phyloP scores from a whole-genome alignment of 2,329 filamentous ascomycete species.

The Ophiostoma populinum region DNA sequence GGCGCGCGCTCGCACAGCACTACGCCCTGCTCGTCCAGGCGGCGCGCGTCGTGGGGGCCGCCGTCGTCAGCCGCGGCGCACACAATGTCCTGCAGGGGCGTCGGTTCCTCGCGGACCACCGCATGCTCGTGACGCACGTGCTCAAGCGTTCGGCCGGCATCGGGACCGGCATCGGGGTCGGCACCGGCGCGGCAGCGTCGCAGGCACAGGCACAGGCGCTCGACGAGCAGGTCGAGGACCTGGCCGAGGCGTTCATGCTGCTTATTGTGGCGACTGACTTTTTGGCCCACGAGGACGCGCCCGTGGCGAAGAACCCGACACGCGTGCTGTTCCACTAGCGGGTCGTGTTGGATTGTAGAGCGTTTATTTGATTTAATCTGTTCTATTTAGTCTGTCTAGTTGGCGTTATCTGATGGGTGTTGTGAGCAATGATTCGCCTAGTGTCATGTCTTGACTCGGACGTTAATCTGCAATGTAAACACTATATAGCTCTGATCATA shows the following conservation, averaged over 20 bases:
- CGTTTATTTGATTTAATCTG: background rate
- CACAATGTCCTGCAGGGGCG: constrained; percentile 70
- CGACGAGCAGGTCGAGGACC: constrained; percentile 49
- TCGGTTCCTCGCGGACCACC: constrained; percentile 65
- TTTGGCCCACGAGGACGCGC: constrained; percentile 25
- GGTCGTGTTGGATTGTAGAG: constrained; percentile 1
- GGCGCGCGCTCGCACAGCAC: constrained; percentile 49
- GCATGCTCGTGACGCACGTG: constrained; percentile 69
- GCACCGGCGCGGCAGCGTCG: constrained; percentile 15
- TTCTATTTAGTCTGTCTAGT: too few relatives aligned
- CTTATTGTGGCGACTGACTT: constrained; percentile 72
- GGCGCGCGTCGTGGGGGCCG: constrained; percentile 64
- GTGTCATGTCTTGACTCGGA: too few relatives aligned
- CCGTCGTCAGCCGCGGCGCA: constrained; percentile 62
- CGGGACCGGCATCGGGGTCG: too few relatives aligned
- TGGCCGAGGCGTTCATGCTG: constrained; percentile 73
- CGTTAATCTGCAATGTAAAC: too few relatives aligned
- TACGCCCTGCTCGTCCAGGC: constrained; percentile 70
- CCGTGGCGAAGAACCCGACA: constrained; percentile 18
- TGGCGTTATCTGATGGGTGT: too few relatives aligned
- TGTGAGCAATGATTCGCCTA: too few relatives aligned
- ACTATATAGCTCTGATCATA: too few relatives aligned
- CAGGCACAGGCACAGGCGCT: constrained; percentile 24
- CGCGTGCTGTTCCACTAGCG: constrained; percentile 25
- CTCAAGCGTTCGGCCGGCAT: constrained; percentile 82